Conservation (phyloP, 2,329 filamentous ascomycete genomes). For the Fusarium sp. region DNA sequence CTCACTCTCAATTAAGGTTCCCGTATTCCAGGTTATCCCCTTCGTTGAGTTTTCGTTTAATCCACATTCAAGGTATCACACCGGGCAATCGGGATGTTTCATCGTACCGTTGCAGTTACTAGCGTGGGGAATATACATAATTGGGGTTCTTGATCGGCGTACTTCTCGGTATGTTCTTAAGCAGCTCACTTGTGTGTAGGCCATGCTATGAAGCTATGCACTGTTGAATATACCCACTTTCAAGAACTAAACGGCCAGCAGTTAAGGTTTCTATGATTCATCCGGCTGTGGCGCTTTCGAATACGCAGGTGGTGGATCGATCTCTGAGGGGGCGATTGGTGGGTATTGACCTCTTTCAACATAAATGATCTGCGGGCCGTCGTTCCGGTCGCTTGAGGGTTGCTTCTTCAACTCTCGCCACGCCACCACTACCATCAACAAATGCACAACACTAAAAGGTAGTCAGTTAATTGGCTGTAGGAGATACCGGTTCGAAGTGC, state of each 20-base stretch:
- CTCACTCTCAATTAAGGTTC: neutral
- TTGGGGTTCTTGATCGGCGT: too few relatives aligned
- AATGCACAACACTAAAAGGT: neutral
- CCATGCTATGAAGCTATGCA: too few relatives aligned
- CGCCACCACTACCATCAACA: neutral
- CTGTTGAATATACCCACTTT: too few relatives aligned
- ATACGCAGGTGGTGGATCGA: neutral
- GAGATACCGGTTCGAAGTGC: neutral
- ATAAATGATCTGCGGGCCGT: neutral
- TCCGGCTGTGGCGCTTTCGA: neutral
- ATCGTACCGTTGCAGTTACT: neutral
- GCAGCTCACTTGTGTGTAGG: too few relatives aligned
- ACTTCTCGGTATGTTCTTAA: too few relatives aligned
- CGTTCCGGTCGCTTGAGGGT: neutral
- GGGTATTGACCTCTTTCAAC: neutral
- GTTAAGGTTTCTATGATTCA: neutral
- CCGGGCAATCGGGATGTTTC: neutral
- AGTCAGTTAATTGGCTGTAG: neutral
- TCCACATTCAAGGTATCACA: too few relatives aligned
- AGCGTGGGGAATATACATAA: too few relatives aligned
- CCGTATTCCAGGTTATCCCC: neutral
- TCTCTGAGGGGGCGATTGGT: neutral
- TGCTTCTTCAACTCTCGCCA: neutral
- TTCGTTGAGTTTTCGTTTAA: neutral
- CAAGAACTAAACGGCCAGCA: too few relatives aligned